phyloP scores from a whole-genome alignment of 768 basidiomycete species.

The Hysterangium stoloniferum region DNA sequence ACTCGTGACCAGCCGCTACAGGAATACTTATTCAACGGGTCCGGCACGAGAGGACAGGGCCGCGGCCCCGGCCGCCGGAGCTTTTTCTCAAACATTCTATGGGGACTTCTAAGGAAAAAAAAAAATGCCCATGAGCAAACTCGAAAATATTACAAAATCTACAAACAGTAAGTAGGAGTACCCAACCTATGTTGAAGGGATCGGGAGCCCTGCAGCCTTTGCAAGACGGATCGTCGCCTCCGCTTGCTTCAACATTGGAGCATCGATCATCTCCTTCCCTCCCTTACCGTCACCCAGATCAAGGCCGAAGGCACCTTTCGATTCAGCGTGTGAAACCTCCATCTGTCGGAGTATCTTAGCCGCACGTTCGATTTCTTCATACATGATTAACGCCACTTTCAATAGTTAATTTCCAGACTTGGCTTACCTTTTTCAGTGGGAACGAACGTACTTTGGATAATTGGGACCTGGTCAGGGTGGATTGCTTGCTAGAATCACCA shows the following conservation, averaged over 20 bases:
- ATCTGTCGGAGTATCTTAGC: conserved; percentile 55
- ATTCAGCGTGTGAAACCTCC: conserved; percentile 19
- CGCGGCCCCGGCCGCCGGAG: no score
- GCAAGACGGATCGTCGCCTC: conserved; percentile 47
- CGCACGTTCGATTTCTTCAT: conserved; percentile 67
- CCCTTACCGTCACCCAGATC: conserved; percentile 41
- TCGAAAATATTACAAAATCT: no score
- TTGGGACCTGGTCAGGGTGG: conserved; percentile 76
- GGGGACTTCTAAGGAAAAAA: no score
- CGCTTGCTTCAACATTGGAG: conserved; percentile 82
- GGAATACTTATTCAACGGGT: no score
- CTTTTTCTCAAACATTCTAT: no score
- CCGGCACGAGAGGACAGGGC: no score
- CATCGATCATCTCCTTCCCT: conserved; percentile 79
- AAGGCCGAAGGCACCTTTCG: conserved; percentile 66
- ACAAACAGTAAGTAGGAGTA: no score
- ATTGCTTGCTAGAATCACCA: conserved; percentile 71
- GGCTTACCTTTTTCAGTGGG: conserved; percentile 58
- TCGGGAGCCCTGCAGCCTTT: conserved; percentile 43
- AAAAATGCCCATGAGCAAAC: no score
- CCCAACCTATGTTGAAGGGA: no score
- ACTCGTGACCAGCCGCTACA: no score
- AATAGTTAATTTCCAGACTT: neutral
- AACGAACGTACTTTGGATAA: conserved; percentile 72
- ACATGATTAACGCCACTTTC: neutral